phyloP scores from a whole-genome alignment of 305 asterid species.

The Ajuga reptans region DNA sequence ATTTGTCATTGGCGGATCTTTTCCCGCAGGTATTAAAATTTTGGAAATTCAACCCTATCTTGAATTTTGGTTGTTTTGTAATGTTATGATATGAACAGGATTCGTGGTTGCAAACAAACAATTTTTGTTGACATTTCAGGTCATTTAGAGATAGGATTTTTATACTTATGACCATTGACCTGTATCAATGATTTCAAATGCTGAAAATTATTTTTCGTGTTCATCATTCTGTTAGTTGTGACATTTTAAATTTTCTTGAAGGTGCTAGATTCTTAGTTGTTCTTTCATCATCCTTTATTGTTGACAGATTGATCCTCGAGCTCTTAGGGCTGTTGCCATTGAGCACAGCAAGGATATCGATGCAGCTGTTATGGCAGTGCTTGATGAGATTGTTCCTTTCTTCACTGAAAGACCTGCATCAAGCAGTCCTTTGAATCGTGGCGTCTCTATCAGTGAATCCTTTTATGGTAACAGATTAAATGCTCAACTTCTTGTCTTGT shows the following conservation, averaged over 20 bases:
- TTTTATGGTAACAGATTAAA: constrained; percentile 34
- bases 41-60: too few relatives aligned
- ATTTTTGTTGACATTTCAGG: background rate
- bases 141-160: background rate
- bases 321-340: constrained; percentile 71
- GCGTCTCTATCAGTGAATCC: constrained; percentile 15
- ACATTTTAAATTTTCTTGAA: background rate
- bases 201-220: background rate
- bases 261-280: background rate
- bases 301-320: constrained; percentile 63
- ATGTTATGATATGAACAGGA: background rate
- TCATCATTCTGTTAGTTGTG: background rate
- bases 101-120: background rate
- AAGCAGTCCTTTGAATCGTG: constrained; percentile 25
- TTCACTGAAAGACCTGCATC: constrained; percentile 30
- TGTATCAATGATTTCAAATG: background rate
- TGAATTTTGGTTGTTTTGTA: too few relatives aligned
- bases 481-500: background rate
- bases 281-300: background rate
- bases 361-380: constrained; percentile 65
- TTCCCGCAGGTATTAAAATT: constrained; percentile 58
- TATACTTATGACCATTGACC: background rate
- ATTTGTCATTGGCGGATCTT: constrained; percentile 41
- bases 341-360: constrained; percentile 67
- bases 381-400: constrained; percentile 62